Evolutionary conservation across 1,284 basidiomycete genomes (phyloP).

Genomic region (Ceratobasidium sp.): DNA sequence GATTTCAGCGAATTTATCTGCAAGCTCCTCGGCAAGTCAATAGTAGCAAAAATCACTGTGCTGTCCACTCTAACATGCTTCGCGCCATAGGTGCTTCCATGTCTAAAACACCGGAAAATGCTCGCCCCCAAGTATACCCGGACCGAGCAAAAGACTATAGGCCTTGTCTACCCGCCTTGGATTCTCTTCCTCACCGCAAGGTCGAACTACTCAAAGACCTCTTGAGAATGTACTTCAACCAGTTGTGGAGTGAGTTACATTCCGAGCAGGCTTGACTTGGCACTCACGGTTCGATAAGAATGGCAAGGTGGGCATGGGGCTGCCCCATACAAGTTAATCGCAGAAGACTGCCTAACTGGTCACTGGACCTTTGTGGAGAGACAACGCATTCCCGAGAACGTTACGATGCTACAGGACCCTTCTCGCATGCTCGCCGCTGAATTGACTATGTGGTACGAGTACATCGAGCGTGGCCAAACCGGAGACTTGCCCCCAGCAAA

Average conservation of each 20-base stretch:
- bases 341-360: not conserved
- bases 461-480: not conserved
- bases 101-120: not conserved
- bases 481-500: not conserved
- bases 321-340: not conserved
- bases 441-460: not conserved
- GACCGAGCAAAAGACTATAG: not conserved
- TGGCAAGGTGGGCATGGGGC: not conserved
- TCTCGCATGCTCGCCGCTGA: not conserved
- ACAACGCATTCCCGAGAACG: not conserved
- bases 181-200: not conserved
- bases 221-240: not conserved
- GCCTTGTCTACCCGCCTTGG: not conserved
- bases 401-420: not conserved
- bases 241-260: not conserved
- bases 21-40: not conserved
- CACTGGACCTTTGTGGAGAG: not conserved
- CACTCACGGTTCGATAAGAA: not conserved
- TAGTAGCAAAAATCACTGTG: not conserved
- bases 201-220: not conserved
- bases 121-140: not conserved
- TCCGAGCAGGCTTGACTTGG: not conserved
- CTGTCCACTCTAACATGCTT: too few relatives aligned
- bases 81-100: not conserved
- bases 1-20: not conserved